Conservation (phyloP, 495 filamentous ascomycete genomes). For the Hyaloscypha variabilis region DNA sequence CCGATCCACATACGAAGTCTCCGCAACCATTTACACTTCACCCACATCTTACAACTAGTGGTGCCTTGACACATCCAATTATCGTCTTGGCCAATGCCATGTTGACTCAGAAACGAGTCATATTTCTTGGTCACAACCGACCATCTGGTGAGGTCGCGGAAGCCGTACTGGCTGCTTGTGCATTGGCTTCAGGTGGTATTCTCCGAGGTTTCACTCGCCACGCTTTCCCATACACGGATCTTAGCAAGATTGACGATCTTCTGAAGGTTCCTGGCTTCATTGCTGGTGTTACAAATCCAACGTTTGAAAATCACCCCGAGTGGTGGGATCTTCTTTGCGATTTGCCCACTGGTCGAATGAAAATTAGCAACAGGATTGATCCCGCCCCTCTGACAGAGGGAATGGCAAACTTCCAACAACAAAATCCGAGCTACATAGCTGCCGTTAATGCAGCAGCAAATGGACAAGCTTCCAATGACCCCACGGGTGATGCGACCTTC, state of each 20-base stretch:
- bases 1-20: constrained; percentile 72
- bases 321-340: constrained; percentile 99
- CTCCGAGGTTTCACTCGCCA: constrained; percentile 94
- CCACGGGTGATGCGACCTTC: constrained; percentile 88
- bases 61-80: constrained; percentile 75
- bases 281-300: constrained; percentile 96
- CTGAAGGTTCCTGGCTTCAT: constrained; percentile 96
- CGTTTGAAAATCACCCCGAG: constrained; percentile 89
- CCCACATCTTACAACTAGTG: constrained; percentile 90
- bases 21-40: constrained; percentile 89
- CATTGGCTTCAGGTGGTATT: constrained; percentile 92
- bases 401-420: constrained; percentile 81
- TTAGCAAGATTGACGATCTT: constrained; percentile 96
- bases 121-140: constrained; percentile 93
- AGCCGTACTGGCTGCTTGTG: constrained; percentile 91
- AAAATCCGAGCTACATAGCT: constrained; percentile 60
- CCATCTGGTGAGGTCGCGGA: constrained; percentile 94
- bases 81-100: constrained; percentile 80
- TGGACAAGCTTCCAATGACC: constrained; percentile 49
- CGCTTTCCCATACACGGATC: constrained; percentile 97
- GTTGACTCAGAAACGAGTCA: constrained; percentile 93
- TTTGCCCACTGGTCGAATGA: constrained; percentile 87
- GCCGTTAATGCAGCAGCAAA: constrained; percentile 44
- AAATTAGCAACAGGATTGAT: constrained; percentile 85
- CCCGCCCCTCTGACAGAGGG: constrained; percentile 77